Evolutionary conservation across 164 flowering plant species (phyloP), one percentile per base, ranked within the genome.

Genomic region (Warburgia ugandensis): DNA sequence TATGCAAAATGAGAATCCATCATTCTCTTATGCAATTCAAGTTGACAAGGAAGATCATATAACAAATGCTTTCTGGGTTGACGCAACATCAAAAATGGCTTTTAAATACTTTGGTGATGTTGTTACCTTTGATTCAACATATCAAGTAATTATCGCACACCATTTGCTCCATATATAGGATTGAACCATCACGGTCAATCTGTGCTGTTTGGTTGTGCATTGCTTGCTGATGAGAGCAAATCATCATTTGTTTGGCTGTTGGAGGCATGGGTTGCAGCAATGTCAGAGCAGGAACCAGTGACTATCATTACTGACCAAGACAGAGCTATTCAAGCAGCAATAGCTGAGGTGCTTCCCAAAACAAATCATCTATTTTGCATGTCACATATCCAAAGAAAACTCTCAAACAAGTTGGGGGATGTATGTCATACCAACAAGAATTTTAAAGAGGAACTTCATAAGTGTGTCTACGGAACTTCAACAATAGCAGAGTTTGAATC

Each of bases 171-270:
- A 6, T 41, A 41, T 29, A 20, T 42, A 1, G 94, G 91, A 41
- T 50, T 73, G 29, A 87, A 87, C 61, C 83, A 87, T 47, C 96
- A 88, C 59, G 78, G 81, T 14, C 73, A 75, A 19, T 51, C 75
- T 39, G 62, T 79, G 37, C 55, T 82, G 43, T 62, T 83, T 23
- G 95, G 95, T 30, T 81, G 83, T 75, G 88, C 74, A 40, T 62
- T 86, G 66, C 69, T 87, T 45, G 64, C 83, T 16, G 79, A 73
- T 55, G 79, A 79, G 54, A 64, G 75, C 6, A 44, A 54, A 27
- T 77, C 75, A 47, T 68, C 86, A 23, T 84, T 75, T 62, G 42
- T 36, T 48, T 87, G 94, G 94, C 17, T 84, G 35, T 69, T 84
- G 28, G 78, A 59, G 46, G 54, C 84, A 29, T 87, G 94, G 92